Evolutionary conservation across 169 alveolate species (phyloP).

Genomic region (Eimeria zaria): DNA sequence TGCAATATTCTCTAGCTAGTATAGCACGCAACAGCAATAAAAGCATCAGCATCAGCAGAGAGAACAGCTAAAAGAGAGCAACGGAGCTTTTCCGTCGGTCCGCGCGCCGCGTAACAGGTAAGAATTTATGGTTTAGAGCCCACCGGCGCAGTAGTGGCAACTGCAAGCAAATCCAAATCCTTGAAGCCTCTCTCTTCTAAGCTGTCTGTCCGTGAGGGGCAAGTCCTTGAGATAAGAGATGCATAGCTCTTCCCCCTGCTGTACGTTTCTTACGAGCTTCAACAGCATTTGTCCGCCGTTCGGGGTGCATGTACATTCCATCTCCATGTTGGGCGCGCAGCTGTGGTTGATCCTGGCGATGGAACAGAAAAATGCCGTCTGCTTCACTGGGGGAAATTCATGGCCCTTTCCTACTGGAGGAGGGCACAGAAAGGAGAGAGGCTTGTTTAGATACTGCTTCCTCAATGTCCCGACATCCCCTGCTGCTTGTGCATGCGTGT

Average conservation of each 20-base stretch:
- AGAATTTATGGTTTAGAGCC: neutral
- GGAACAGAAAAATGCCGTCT: slow-evolving; percentile 51
- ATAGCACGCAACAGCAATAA: neutral
- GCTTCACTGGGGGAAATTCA: slow-evolving; percentile 54
- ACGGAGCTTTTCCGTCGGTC: neutral
- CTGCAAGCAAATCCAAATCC: slow-evolving; percentile 62
- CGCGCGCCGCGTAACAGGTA: neutral
- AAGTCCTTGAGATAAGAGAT: slow-evolving; percentile 8
- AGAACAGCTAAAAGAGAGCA: neutral
- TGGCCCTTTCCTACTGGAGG: slow-evolving; percentile 43
- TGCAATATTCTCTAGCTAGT: neutral
- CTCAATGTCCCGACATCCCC: neutral
- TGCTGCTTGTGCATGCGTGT: neutral
- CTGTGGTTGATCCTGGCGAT: slow-evolving; percentile 51
- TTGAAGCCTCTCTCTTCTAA: slow-evolving; percentile 57
- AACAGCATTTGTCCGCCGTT: slow-evolving; percentile 17
- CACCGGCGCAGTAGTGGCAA: slow-evolving; percentile 33
- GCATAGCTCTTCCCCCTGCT: slow-evolving; percentile 46
- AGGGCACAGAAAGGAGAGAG: neutral
- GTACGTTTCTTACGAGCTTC: neutral
- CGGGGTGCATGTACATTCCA: neutral
- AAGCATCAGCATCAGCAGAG: neutral
- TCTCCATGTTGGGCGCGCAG: slow-evolving; percentile 50
- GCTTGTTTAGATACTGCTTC: slow-evolving; percentile 3
- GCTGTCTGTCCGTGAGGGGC: slow-evolving; percentile 1